Evolutionary conservation across 2,329 filamentous ascomycete genomes (phyloP), one percentile per base, ranked within the genome.

Genomic region (Venturia asperata): DNA sequence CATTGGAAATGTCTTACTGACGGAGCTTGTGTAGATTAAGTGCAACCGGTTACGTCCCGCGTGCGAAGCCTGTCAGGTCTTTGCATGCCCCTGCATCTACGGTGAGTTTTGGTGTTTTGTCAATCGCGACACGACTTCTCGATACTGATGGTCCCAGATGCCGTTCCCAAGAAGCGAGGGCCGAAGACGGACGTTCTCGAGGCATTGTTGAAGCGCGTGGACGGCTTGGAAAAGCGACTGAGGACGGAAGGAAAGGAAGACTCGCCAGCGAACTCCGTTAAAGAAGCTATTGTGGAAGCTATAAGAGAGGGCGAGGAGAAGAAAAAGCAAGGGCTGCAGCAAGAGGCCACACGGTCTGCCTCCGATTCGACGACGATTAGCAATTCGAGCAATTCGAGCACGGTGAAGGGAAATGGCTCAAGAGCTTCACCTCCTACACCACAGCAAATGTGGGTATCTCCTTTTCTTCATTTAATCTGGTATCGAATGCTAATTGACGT

Each of bases 121-220:
- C 13, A 24, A 13, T 19, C 37, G 55, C 17, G 19, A 24, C 15
- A 34, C 30, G 30, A 34, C 30, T 34, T 27, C 47, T 42, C n/a
- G 17, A 47, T 37, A 3, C 61, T 67, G 15, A 66, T 56, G 60
- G 11, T 9, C n/a, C 30, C 67, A 92, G 91, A 96, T 79, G 91
- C 91, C 34, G 85, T 94, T 21, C 91, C 91, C 0, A 95, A 95
- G 78, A 95, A 95, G 75, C 83, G 91, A 74, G 91, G 91, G 0
- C 91, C 91, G 2, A 96, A 96, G 77, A 95, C 91, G 37, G 91
- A 96, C 74, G 90, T 95, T 5, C 80, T 95, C 41, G 91, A 95
- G 74, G 90, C 91, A 1, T 79, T 95, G 10, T 73, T 95, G 66
- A 95, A 93, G 75, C 84, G 91, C 64, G 91, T 95, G 1, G 91